Conservation (phyloP, 2,329 filamentous ascomycete genomes). For the Microdochium trichocladiopsis region DNA sequence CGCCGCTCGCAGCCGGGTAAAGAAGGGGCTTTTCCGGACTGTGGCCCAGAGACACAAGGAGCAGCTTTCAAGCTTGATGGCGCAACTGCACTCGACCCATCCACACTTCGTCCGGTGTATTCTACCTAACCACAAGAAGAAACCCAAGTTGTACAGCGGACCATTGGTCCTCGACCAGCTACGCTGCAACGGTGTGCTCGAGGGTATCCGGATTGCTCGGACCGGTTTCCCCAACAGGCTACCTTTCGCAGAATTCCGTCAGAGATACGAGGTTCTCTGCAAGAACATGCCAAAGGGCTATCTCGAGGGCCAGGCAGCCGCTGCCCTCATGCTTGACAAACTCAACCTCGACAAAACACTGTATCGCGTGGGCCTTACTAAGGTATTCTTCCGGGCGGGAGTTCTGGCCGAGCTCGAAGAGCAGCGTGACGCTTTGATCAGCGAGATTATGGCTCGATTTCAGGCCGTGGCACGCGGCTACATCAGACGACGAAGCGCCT, state of each 20-base stretch:
- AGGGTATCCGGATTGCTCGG: slow-evolving; percentile 93
- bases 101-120: slow-evolving; percentile 98
- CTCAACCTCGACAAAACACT: slow-evolving; percentile 77
- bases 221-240: slow-evolving; percentile 95
- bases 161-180: slow-evolving; percentile 93
- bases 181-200: slow-evolving; percentile 98
- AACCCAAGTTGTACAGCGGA: slow-evolving; percentile 85
- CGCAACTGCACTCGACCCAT: slow-evolving; percentile 88
- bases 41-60: slow-evolving; percentile 97
- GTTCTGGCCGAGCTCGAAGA: slow-evolving; percentile 96
- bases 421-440: slow-evolving; percentile 84
- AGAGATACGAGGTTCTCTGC: slow-evolving; percentile 93
- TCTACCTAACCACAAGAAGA: slow-evolving; percentile 95
- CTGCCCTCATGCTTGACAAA: slow-evolving; percentile 81
- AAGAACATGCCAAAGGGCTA: slow-evolving; percentile 83
- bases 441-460: slow-evolving; percentile 88
- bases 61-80: slow-evolving; percentile 94
- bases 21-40: slow-evolving; percentile 94
- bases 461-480: slow-evolving; percentile 90
- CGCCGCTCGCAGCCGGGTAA: slow-evolving; percentile 71
- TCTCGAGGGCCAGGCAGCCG: slow-evolving; percentile 80
- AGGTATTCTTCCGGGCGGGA: slow-evolving; percentile 96
- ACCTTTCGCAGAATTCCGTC: slow-evolving; percentile 86
- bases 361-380: slow-evolving; percentile 90
- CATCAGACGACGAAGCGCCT: slow-evolving; percentile 76